Base-by-base conservation (phyloP, 257 asterid genomes). In the Galeopsis tetrahit region DNA sequence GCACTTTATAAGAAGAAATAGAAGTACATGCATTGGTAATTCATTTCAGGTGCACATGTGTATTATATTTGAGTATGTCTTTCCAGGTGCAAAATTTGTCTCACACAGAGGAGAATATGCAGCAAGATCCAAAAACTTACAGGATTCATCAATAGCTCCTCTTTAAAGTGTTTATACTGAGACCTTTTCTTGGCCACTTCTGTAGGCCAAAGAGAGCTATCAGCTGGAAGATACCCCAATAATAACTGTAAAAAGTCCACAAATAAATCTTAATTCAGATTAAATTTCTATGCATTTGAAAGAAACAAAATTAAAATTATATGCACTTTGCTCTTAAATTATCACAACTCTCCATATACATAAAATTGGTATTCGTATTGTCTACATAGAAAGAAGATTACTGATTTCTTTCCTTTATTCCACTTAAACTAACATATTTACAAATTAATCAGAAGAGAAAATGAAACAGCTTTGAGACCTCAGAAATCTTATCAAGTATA, bases 101-200 rank as follows among this genome's bases (percentile, higher is more conserved):
- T 14, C 53, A 10, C 3, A 13, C 44, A 28, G 10, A 46, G 65
- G 43, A 53, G 36, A 17, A 64, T 46, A 48, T 43, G 74, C n/a
- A 75, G 51, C 40, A 61, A 38, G 56, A 58, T 63, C 36, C 68
- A 58, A 66, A 48, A 79, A 93, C 97, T 86, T 82, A 93, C 98
- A 73, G 98, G 98, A 82, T 89, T 91, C 96, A 91, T 88, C 81
- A 93, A 73, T 69, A 93, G 90, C 77, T 93, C 98, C 68, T 93
- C 98, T 80, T 93, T 91, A 79, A 93, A 93, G 39, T 85, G 85
- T 68, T 81, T 79, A 78, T 93, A 93, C 70, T 93, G 96, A 66
- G 96, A 83, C 78, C 96, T 86, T 84, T 89, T 93, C 77, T 89
- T 93, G 66, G 87, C 82, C 84, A 89, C 77, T 80, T 93, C 98